phyloP scores from a whole-genome alignment of 768 basidiomycete genomes.

The Suillus americanus region DNA sequence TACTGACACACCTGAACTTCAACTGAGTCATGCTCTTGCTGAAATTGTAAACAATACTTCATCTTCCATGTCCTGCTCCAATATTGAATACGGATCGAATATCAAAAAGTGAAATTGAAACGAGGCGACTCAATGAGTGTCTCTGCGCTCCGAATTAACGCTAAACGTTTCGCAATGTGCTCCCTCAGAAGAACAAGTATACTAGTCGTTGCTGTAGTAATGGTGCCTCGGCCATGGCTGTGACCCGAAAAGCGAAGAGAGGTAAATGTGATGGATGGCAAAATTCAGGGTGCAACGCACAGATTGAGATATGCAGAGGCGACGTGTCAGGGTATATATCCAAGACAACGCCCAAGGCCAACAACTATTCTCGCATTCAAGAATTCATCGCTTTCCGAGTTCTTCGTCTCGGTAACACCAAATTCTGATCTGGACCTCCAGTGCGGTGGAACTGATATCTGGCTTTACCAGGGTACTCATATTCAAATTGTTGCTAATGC shows the following conservation, averaged over 20 bases:
- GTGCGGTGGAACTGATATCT: too few relatives aligned
- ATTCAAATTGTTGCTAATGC: too few relatives aligned
- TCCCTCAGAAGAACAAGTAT: background rate
- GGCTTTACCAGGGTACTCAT: too few relatives aligned
- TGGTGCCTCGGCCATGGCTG: background rate
- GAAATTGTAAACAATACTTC: background rate
- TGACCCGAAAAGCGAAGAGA: background rate
- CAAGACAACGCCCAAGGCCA: too few relatives aligned
- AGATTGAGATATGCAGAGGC: too few relatives aligned
- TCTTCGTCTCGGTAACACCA: too few relatives aligned
- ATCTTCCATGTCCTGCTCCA: background rate
- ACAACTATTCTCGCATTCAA: too few relatives aligned
- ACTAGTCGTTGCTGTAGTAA: background rate
- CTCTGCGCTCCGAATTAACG: background rate
- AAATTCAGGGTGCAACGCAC: too few relatives aligned
- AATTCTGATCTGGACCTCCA: too few relatives aligned
- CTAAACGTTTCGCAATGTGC: background rate
- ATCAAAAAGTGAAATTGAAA: background rate
- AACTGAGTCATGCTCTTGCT: background rate
- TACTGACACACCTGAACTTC: background rate
- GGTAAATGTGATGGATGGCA: background rate
- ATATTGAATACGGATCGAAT: background rate
- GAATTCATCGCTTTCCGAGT: too few relatives aligned
- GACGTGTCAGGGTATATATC: too few relatives aligned
- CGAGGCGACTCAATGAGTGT: background rate